Percentiles rank a stretch among this genome's conserved stretches.
Conservation (phyloP, 164 flowering plant species). For the Piper longum region DNA sequence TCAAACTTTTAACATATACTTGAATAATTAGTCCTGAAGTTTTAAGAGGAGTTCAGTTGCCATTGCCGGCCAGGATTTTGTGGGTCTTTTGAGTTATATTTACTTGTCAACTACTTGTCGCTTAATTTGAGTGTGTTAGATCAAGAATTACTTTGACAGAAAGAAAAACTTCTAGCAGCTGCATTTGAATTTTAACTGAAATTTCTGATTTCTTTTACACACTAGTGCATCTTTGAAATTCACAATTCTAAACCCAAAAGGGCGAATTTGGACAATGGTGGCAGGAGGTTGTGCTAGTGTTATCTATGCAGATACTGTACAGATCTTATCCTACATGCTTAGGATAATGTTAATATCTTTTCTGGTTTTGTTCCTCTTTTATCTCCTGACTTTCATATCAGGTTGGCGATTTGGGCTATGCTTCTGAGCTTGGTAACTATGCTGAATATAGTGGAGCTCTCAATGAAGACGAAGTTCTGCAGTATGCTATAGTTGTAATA, state of each 20-base stretch:
- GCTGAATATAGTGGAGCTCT: conserved; percentile 98
- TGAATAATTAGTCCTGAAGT: too few species aligned
- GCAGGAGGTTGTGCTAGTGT: conserved; percentile 99
- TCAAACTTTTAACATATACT: too few species aligned
- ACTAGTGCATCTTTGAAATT: conserved; percentile 92
- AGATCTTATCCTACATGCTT: conserved; percentile 4
- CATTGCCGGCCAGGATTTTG: too few species aligned
- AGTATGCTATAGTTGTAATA: conserved; percentile 83
- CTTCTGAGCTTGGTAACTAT: conserved; percentile 84
- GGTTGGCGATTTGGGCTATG: conserved; percentile 94
- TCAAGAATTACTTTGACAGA: too few species aligned
- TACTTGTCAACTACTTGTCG: too few species aligned
- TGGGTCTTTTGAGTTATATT: too few species aligned
- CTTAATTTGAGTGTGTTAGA: too few species aligned
- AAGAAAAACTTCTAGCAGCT: too few species aligned
- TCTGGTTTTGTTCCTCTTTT: neutral
- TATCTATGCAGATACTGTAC: conserved; percentile 88
- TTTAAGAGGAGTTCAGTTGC: too few species aligned
- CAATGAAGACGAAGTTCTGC: conserved; percentile 88
- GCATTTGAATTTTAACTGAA: too few species aligned
- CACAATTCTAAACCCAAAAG: conserved; percentile 81
- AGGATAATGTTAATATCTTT: neutral
- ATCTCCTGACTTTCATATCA: conserved; percentile 5
- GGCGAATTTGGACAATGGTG: conserved; percentile 97
- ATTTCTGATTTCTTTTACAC: conserved; percentile 24